Conservation (phyloP, 2,329 filamentous ascomycete genomes). For the Venturiaceae sp. region DNA sequence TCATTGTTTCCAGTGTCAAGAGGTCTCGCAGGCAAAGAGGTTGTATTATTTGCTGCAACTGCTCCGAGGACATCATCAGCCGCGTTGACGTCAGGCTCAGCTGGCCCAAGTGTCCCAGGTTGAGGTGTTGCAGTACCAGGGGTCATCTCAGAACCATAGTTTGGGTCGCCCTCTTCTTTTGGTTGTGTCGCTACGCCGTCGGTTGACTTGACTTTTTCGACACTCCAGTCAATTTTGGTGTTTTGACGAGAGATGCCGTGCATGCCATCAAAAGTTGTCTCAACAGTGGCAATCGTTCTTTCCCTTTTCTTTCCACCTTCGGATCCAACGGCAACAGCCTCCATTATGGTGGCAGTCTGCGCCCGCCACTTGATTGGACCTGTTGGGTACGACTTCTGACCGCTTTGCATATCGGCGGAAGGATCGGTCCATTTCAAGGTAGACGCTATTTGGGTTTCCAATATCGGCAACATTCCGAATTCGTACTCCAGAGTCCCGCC, state of each 20-base stretch:
- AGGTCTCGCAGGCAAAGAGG: background rate
- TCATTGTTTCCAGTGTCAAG: background rate
- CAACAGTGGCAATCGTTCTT: slow-evolving; percentile 28
- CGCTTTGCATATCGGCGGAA: slow-evolving; percentile 19
- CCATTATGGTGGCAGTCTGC: slow-evolving; percentile 29
- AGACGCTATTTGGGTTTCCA: slow-evolving; percentile 48
- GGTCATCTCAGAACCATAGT: background rate
- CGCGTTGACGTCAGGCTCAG: background rate
- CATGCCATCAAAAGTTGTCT: slow-evolving; percentile 19
- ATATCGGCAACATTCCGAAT: slow-evolving; percentile 63
- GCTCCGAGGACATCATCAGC: background rate
- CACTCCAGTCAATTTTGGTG: slow-evolving; percentile 18
- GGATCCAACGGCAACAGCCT: slow-evolving; percentile 34
- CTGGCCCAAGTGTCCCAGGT: background rate
- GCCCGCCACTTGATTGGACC: slow-evolving; percentile 37
- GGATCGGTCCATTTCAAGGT: slow-evolving; percentile 28
- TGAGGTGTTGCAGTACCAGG: slow-evolving; percentile 1
- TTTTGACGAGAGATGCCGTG: slow-evolving; percentile 14
- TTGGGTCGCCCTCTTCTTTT: slow-evolving; percentile 11
- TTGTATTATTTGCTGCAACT: background rate
- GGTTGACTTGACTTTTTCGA: slow-evolving; percentile 19
- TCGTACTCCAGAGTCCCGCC: slow-evolving; percentile 77
- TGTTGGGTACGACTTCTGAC: slow-evolving; percentile 31
- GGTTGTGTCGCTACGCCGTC: slow-evolving; percentile 28
- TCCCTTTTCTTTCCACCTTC: slow-evolving; percentile 30